A percentile compares a stretch with the other conserved stretches of the same genome.
These are phyloP conservation scores for Tephrocybe sp. DNA, from an alignment of 768 basidiomycete species.

Conservation along the genomic window DNA sequence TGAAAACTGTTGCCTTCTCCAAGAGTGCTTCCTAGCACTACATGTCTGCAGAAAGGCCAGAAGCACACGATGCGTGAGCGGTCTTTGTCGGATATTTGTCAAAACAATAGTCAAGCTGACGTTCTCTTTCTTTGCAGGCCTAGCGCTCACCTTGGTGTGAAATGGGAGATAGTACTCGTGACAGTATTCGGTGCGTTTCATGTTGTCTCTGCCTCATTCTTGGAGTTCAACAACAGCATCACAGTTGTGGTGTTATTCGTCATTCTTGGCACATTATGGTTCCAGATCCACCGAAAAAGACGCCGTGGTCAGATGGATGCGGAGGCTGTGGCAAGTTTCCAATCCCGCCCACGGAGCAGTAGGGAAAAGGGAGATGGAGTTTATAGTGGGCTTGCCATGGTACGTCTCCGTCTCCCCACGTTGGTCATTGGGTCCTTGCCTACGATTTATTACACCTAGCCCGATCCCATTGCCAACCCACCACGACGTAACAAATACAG, in stretches of 20 bases:
- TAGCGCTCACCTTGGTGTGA: conserved; percentile 30
- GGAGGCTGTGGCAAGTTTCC: neutral
- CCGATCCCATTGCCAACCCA: conserved; percentile 13
- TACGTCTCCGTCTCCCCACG: neutral
- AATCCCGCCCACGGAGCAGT: neutral
- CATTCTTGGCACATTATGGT: conserved; percentile 24
- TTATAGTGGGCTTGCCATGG: conserved; percentile 3
- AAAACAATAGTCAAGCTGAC: neutral
- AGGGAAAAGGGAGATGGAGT: conserved; percentile 6
- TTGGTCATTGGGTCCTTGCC: neutral
- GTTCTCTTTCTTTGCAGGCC: conserved; percentile 21
- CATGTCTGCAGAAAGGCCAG: neutral
- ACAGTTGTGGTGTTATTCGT: conserved; percentile 26
- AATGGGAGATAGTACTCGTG: conserved; percentile 39
- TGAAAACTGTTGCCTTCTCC: neutral
- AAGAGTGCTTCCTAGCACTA: no score
- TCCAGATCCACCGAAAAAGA: conserved; percentile 27
- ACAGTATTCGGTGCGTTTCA: conserved; percentile 31
- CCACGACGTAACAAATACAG: conserved; percentile 11
- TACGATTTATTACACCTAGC: conserved; percentile 3
- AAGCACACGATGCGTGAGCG: neutral
- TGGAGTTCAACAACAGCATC: neutral
- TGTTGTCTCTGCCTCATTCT: neutral
- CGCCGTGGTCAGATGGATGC: conserved; percentile 14
- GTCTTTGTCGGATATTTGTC: neutral